These are phyloP conservation scores for Tetrahymena borealis DNA, from an alignment of 73 alveolate species.

Conservation along the genomic window DNA sequence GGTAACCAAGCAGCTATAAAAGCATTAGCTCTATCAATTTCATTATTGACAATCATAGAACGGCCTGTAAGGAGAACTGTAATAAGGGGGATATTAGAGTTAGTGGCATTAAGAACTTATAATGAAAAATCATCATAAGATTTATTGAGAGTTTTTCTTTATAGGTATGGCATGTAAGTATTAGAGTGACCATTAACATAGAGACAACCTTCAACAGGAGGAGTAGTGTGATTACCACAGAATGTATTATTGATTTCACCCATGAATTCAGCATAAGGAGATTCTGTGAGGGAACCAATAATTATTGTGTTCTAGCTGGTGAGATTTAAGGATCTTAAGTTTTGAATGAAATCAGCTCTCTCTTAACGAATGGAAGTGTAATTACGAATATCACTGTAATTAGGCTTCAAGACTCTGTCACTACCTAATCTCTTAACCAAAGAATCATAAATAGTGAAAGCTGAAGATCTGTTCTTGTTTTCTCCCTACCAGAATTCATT, in stretches of 20 bases:
- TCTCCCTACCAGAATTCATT: constrained; percentile 49
- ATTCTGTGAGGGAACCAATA: constrained; percentile 30
- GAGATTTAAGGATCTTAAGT: background rate
- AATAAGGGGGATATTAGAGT: constrained; percentile 15
- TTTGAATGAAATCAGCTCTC: constrained; percentile 14
- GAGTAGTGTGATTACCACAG: constrained; percentile 11
- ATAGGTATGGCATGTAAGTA: constrained; percentile 8
- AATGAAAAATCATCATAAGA: constrained; percentile 10
- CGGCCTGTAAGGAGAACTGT: constrained; percentile 45
- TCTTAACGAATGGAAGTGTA: background rate
- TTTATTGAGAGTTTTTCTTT: constrained; percentile 17
- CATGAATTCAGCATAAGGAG: constrained; percentile 55
- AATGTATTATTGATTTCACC: constrained; percentile 46
- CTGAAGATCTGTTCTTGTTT: constrained; percentile 1
- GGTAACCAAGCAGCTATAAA: constrained; percentile 55
- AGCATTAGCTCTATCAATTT: background rate
- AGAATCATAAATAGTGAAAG: constrained; percentile 36
- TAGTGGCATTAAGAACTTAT: background rate
- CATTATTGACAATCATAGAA: constrained; percentile 31
- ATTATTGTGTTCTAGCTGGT: constrained; percentile 15
- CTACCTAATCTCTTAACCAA: constrained; percentile 6
- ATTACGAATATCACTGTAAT: background rate
- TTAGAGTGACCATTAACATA: constrained; percentile 26
- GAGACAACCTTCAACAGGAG: constrained; percentile 34
- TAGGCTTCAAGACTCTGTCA: background rate